phyloP scores from a whole-genome alignment of 2,329 filamentous ascomycete genomes.

The Waltergamsia citrina region DNA sequence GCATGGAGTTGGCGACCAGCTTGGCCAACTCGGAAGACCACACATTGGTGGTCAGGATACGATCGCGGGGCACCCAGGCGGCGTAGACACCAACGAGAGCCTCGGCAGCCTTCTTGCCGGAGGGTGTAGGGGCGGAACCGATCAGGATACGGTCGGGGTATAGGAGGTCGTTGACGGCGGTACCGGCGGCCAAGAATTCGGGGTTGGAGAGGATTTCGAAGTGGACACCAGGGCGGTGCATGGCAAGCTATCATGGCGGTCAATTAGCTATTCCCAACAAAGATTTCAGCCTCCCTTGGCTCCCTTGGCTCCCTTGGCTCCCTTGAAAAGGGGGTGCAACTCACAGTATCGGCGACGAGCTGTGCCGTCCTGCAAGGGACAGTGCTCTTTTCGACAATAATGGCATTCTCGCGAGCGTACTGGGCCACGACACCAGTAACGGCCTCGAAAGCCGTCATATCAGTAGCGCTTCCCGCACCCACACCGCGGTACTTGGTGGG shows the following conservation, averaged over 20 bases:
- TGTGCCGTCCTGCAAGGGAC: conserved; percentile 69
- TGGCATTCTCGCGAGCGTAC: conserved; percentile 55
- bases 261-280: conserved; percentile 8
- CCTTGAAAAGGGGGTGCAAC: conserved; percentile 10
- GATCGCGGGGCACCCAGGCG: conserved; percentile 57
- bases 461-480: conserved; percentile 62
- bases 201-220: conserved; percentile 77
- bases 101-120: conserved; percentile 52
- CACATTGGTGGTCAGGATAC: conserved; percentile 63
- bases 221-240: conserved; percentile 50
- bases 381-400: conserved; percentile 76
- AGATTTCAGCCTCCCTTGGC: too few species aligned
- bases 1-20: conserved; percentile 69
- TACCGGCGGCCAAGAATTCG: conserved; percentile 72
- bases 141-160: conserved; percentile 67
- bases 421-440: conserved; percentile 59
- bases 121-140: conserved; percentile 52
- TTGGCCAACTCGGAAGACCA: conserved; percentile 76
- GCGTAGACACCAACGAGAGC: conserved; percentile 58
- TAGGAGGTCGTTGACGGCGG: conserved; percentile 62
- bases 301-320: not conserved
- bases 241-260: conserved; percentile 33
- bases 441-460: conserved; percentile 63
- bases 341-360: conserved; percentile 57
- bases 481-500: conserved; percentile 64